Percentiles rank a stretch among this genome's conserved stretches.
Conservation (phyloP, 2,329 filamentous ascomycete species). For the Monilinia vaccinii-corymbosi region DNA sequence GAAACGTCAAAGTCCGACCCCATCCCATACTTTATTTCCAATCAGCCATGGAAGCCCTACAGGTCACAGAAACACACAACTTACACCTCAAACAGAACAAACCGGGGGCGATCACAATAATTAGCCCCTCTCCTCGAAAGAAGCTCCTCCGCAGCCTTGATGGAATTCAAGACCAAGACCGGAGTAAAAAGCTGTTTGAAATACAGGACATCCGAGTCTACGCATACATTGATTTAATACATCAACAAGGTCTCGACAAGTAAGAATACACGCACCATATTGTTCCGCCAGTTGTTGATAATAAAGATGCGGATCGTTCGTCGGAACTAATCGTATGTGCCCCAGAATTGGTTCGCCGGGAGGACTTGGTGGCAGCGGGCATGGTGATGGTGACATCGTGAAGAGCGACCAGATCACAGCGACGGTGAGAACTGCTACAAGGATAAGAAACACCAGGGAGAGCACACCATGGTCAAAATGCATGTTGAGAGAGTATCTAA, state of each 20-base stretch:
- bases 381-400: background rate
- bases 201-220: slow-evolving; percentile 19
- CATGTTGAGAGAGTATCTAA: background rate
- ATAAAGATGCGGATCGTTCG: slow-evolving; percentile 16
- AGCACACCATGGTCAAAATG: background rate
- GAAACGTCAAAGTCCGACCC: slow-evolving; percentile 38
- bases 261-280: slow-evolving; percentile 13
- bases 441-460: background rate
- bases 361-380: slow-evolving; percentile 23
- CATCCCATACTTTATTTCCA: slow-evolving; percentile 29
- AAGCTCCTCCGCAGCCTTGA: slow-evolving; percentile 35
- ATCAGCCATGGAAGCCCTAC: background rate
- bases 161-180: slow-evolving; percentile 37
- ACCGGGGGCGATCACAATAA: slow-evolving; percentile 38
- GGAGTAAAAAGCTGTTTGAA: slow-evolving; percentile 25
- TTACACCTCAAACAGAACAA: slow-evolving; percentile 29
- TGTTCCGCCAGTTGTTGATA: slow-evolving; percentile 22
- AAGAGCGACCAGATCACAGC: background rate
- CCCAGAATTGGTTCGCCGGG: slow-evolving; percentile 21
- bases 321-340: slow-evolving; percentile 21
- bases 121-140: slow-evolving; percentile 38
- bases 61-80: background rate
- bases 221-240: background rate
- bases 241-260: background rate
- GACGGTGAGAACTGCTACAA: background rate